Conservation (phyloP, 768 basidiomycete genomes). For the Glaciozyma antarctica region DNA sequence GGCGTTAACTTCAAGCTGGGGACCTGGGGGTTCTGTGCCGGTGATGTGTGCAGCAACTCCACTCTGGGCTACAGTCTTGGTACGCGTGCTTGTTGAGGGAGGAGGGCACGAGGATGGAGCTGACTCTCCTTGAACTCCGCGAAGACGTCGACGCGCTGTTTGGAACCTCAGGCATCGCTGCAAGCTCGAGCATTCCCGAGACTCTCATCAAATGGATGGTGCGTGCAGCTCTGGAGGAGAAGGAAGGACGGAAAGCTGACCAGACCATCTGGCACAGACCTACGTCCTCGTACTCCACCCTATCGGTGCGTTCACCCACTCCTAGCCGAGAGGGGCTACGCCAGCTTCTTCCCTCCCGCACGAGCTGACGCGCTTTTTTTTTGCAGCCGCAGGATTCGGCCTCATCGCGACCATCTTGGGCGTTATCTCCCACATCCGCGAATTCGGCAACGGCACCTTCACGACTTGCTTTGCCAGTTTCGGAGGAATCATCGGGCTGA, state of each 20-base stretch:
- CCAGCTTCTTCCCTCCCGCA: too few relatives aligned
- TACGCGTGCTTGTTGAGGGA: background rate
- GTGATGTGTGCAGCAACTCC: slow-evolving; percentile 63
- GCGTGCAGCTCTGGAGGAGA: too few relatives aligned
- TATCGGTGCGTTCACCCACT: slow-evolving; percentile 46
- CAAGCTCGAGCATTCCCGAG: slow-evolving; percentile 63
- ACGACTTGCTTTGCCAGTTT: slow-evolving; percentile 47
- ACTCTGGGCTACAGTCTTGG: slow-evolving; percentile 74
- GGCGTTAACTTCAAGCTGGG: slow-evolving; percentile 51
- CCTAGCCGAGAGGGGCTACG: too few relatives aligned
- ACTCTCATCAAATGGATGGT: slow-evolving; percentile 79
- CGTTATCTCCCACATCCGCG: slow-evolving; percentile 74
- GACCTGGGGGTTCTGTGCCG: slow-evolving; percentile 75
- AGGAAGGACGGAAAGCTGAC: too few relatives aligned
- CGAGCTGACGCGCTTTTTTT: background rate
- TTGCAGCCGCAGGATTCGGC: slow-evolving; percentile 54
- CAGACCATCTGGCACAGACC: slow-evolving; percentile 43
- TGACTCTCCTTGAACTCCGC: slow-evolving; percentile 3
- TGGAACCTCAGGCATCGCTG: slow-evolving; percentile 63
- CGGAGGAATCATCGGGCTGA: slow-evolving; percentile 63
- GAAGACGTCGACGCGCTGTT: slow-evolving; percentile 74
- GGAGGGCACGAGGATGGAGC: background rate
- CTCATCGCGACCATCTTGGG: slow-evolving; percentile 68
- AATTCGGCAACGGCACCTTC: slow-evolving; percentile 45
- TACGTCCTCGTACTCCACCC: slow-evolving; percentile 87